Conservation (phyloP, 139 green algal genomes). For the Closterium sp. region DNA sequence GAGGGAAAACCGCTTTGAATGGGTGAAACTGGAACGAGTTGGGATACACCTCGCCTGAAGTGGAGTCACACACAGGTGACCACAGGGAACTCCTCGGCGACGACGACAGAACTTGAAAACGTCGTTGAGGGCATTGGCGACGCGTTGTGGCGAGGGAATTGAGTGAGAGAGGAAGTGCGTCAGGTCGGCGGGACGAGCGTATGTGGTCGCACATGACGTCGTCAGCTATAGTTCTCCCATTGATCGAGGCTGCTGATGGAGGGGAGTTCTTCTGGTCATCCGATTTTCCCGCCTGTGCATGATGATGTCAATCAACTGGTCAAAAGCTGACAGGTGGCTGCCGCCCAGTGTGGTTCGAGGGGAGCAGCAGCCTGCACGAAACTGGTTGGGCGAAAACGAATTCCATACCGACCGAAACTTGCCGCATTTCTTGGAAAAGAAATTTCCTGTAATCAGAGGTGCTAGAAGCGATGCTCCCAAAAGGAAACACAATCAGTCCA, state of each 20-base stretch:
- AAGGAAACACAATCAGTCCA: background rate
- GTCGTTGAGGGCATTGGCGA: background rate
- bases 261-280: no score
- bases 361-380: background rate
- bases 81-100: background rate
- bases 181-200: background rate
- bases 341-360: background rate
- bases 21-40: background rate
- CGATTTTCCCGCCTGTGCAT: background rate
- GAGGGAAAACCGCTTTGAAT: background rate
- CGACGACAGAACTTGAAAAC: background rate
- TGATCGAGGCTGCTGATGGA: background rate
- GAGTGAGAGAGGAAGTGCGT: background rate
- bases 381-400: background rate
- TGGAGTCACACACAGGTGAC: background rate
- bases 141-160: background rate
- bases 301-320: background rate
- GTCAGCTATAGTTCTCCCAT: background rate
- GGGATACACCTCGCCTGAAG: background rate
- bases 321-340: background rate
- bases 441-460: background rate
- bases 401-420: background rate
- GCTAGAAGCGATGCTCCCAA: background rate
- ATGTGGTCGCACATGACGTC: background rate
- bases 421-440: no score